These are phyloP conservation scores for Claviceps sp. DNA, from an alignment of 2,329 filamentous ascomycete species.

Conservation along the genomic window DNA sequence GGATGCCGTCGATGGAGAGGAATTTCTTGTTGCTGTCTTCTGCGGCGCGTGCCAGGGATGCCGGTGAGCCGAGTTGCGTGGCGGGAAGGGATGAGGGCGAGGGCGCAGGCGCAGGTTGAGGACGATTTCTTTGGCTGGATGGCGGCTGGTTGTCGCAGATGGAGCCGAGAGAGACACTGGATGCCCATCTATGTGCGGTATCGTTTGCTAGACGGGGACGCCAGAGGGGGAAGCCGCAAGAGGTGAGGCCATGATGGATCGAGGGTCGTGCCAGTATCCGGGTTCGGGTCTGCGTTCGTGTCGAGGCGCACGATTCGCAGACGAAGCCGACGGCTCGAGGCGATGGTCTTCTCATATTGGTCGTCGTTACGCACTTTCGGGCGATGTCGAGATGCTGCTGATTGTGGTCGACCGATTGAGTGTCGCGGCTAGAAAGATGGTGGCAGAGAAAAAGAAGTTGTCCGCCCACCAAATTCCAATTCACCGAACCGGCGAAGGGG, in stretches of 20 bases:
- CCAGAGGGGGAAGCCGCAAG: slow-evolving; percentile 5
- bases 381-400: background rate
- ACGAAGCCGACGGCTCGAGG: slow-evolving; percentile 22
- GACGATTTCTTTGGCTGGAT: background rate
- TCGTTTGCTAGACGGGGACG: slow-evolving; percentile 3
- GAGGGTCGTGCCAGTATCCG: slow-evolving; percentile 12
- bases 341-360: slow-evolving; percentile 11
- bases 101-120: background rate
- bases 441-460: background rate
- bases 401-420: background rate
- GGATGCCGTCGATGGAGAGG: slow-evolving; percentile 30
- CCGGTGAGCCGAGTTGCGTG: slow-evolving; percentile 18
- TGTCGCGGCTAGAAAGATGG: background rate
- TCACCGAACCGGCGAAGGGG: too few relatives aligned
- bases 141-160: slow-evolving; percentile 1
- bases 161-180: slow-evolving; percentile 11
- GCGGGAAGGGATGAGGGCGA: background rate
- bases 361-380: background rate
- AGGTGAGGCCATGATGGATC: slow-evolving; percentile 13
- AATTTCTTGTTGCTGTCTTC: slow-evolving; percentile 30
- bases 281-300: slow-evolving; percentile 15
- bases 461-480: too few relatives aligned
- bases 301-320: slow-evolving; percentile 31
- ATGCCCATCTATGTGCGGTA: slow-evolving; percentile 13
- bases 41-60: slow-evolving; percentile 27